phyloP scores from a whole-genome alignment of 2,329 filamentous ascomycete species.

The Fusarium brevicatenulatum region DNA sequence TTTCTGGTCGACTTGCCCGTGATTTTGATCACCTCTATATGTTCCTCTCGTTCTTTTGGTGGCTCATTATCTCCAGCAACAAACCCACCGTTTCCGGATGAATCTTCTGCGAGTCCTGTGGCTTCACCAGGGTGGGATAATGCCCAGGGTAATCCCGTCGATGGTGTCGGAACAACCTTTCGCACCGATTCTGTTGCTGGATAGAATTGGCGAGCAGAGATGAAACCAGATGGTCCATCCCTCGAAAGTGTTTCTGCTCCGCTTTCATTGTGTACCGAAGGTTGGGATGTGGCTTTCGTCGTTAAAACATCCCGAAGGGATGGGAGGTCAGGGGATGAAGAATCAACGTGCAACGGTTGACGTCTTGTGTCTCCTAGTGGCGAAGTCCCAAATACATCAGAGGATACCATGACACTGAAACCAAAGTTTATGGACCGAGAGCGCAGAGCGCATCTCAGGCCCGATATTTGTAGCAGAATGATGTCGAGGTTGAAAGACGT shows the following conservation, averaged over 20 bases:
- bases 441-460: slow-evolving; percentile 60
- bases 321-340: slow-evolving; percentile 67
- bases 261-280: slow-evolving; percentile 51
- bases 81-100: neutral
- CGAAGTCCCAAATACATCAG: slow-evolving; percentile 48
- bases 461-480: slow-evolving; percentile 46
- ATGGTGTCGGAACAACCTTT: neutral
- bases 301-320: slow-evolving; percentile 60
- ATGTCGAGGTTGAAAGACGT: slow-evolving; percentile 19
- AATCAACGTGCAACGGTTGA: slow-evolving; percentile 48
- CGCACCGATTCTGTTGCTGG: slow-evolving; percentile 45
- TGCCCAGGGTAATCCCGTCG: neutral
- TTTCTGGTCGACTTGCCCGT: slow-evolving; percentile 28
- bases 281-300: slow-evolving; percentile 48
- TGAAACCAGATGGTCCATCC: slow-evolving; percentile 52
- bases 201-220: slow-evolving; percentile 54
- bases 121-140: neutral
- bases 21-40: slow-evolving; percentile 41
- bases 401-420: slow-evolving; percentile 48
- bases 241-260: slow-evolving; percentile 51
- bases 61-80: neutral
- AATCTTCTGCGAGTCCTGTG: neutral
- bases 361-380: slow-evolving; percentile 47
- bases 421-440: slow-evolving; percentile 45
- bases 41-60: slow-evolving; percentile 9